Evolutionary conservation across 2,329 filamentous ascomycete species (phyloP).

Genomic region (Botryosphaeria dothidea): DNA sequence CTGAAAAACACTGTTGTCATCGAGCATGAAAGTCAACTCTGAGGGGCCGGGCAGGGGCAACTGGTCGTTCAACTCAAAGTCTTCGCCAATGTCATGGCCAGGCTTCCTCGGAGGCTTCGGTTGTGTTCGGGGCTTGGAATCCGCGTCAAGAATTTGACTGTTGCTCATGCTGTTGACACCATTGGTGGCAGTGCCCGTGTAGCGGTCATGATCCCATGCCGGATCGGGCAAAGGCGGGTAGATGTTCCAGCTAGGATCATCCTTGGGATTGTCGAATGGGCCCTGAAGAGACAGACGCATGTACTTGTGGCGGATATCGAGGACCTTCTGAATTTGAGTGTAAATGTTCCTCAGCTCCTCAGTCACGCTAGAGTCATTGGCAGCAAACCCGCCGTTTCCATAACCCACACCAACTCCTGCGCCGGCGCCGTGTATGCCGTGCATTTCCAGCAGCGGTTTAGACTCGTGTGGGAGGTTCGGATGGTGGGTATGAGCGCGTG

Average conservation of each 20-base stretch:
- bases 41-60: slow-evolving; percentile 71
- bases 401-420: slow-evolving; percentile 63
- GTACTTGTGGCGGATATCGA: slow-evolving; percentile 87
- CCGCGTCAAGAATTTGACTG: slow-evolving; percentile 34
- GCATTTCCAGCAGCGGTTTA: slow-evolving; percentile 55
- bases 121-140: slow-evolving; percentile 30
- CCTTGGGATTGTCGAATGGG: slow-evolving; percentile 82
- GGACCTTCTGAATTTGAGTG: slow-evolving; percentile 83
- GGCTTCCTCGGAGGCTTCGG: slow-evolving; percentile 70
- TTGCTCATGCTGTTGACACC: slow-evolving; percentile 39
- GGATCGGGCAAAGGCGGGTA: slow-evolving; percentile 92
- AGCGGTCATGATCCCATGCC: slow-evolving; percentile 72
- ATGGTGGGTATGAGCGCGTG: slow-evolving; percentile 52
- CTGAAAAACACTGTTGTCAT: slow-evolving; percentile 86
- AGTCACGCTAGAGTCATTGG: slow-evolving; percentile 77
- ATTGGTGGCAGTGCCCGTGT: slow-evolving; percentile 24
- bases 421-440: slow-evolving; percentile 60
- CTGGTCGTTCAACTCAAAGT: slow-evolving; percentile 81
- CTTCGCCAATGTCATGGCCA: slow-evolving; percentile 86
- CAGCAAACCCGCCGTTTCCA: slow-evolving; percentile 64
- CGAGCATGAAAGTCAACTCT: slow-evolving; percentile 74
- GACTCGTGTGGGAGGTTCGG: slow-evolving; percentile 56
- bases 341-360: slow-evolving; percentile 85
- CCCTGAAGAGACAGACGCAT: slow-evolving; percentile 82
- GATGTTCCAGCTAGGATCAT: slow-evolving; percentile 79